A percentile compares a stretch with the other conserved stretches of the same genome.
Evolutionary conservation across 768 basidiomycete species (phyloP).

Genomic region (Scleroderma bovista): DNA sequence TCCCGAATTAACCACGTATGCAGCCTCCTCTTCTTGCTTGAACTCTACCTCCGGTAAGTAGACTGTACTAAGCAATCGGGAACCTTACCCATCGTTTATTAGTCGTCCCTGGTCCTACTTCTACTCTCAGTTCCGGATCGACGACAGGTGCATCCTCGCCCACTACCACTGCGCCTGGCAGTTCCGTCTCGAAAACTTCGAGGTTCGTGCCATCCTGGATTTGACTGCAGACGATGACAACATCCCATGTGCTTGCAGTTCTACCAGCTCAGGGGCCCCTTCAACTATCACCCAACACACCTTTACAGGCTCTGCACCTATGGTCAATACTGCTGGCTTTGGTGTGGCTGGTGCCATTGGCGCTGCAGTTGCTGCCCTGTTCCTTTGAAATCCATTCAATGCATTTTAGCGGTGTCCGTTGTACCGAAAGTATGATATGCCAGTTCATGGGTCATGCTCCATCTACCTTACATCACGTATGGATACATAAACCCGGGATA

Average conservation of each 20-base stretch:
- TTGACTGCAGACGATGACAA: background rate
- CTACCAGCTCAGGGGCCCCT: slow-evolving; percentile 7
- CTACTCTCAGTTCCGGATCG: slow-evolving; percentile 2
- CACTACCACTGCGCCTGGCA: background rate
- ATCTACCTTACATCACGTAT: slow-evolving; percentile 11
- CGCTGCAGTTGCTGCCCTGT: slow-evolving; percentile 33
- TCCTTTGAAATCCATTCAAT: slow-evolving; percentile 35
- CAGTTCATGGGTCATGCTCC: slow-evolving; percentile 12
- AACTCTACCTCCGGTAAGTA: slow-evolving; percentile 18
- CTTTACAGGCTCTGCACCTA: slow-evolving; percentile 34
- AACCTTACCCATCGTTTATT: slow-evolving; percentile 10
- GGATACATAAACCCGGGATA: slow-evolving; percentile 1
- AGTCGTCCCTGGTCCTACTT: slow-evolving; percentile 21
- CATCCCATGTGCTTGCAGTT: slow-evolving; percentile 7
- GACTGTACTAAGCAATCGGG: slow-evolving; percentile 6
- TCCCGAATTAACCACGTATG: slow-evolving; percentile 16
- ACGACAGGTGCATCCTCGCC: background rate
- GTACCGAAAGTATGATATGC: slow-evolving; percentile 15
- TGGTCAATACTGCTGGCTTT: slow-evolving; percentile 38
- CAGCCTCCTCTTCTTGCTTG: slow-evolving; percentile 33
- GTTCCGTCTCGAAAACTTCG: slow-evolving; percentile 2
- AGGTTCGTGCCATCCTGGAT: too few relatives aligned
- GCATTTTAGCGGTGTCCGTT: background rate
- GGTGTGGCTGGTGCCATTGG: slow-evolving; percentile 36
- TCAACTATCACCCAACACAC: slow-evolving; percentile 23